A percentile compares a stretch with the other conserved stretches of the same genome.
phyloP scores from a whole-genome alignment of 139 green algal species.

The Closterium sp. region DNA sequence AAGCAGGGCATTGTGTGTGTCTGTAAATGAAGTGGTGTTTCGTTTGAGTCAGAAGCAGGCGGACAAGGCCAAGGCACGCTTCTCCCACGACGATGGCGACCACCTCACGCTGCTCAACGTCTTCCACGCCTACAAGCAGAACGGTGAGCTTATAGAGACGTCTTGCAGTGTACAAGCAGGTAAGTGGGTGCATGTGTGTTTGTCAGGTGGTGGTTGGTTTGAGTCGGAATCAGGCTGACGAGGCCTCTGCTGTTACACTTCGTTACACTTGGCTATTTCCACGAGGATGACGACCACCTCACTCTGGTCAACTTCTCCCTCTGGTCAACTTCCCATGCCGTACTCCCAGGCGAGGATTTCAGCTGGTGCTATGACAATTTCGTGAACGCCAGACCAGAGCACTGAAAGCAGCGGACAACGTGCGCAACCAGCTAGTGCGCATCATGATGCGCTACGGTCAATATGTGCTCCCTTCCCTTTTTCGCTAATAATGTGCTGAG shows the following conservation, averaged over 20 bases:
- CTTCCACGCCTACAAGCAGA: constrained; percentile 97
- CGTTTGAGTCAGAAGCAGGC: constrained; percentile 66
- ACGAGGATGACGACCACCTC: constrained; percentile 97
- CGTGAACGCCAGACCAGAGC: constrained; percentile 86
- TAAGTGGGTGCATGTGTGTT: no score
- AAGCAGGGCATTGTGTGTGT: no score
- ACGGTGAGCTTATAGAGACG: constrained; percentile 39
- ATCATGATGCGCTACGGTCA: constrained; percentile 51
- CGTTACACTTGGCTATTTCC: constrained; percentile 85
- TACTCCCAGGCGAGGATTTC: constrained; percentile 45
- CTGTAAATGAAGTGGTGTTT: no score
- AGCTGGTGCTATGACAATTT: constrained; percentile 97
- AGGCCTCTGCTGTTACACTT: constrained; percentile 94
- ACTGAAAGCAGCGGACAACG: constrained; percentile 45
- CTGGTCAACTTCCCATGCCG: neutral
- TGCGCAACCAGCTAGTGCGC: constrained; percentile 75
- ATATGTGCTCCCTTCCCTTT: no score
- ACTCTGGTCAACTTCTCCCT: no score
- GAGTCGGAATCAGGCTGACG: constrained; percentile 79
- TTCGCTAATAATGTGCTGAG: no score
- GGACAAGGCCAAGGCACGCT: constrained; percentile 93
- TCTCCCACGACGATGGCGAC: constrained; percentile 82
- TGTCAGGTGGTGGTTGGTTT: no score
- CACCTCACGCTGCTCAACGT: constrained; percentile 98
- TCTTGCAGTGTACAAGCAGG: no score